Evolutionary conservation across 2,329 filamentous ascomycete genomes (phyloP).

Genomic region (Colletotrichum gigasporum): DNA sequence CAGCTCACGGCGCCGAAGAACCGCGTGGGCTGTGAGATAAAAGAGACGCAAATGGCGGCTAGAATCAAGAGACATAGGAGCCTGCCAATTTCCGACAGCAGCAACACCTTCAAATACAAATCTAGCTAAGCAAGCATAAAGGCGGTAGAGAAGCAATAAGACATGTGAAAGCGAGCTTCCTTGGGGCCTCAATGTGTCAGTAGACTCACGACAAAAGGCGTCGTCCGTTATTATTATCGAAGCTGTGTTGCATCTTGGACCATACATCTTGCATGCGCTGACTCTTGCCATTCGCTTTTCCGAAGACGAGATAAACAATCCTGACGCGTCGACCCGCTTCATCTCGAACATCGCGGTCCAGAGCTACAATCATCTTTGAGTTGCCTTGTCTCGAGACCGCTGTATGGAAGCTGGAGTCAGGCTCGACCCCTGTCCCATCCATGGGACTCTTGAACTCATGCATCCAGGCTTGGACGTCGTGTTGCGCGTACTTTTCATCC

Average conservation of each 20-base stretch:
- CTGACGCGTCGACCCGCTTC: slow-evolving; percentile 29
- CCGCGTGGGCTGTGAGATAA: too few relatives aligned
- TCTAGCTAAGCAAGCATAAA: too few relatives aligned
- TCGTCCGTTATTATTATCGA: background rate
- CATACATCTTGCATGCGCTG: background rate
- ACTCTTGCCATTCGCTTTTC: background rate
- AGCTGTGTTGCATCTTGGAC: background rate
- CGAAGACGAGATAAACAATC: background rate
- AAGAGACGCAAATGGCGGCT: too few relatives aligned
- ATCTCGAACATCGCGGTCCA: slow-evolving; percentile 2
- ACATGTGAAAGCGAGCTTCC: too few relatives aligned
- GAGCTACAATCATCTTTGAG: background rate
- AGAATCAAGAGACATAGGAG: too few relatives aligned
- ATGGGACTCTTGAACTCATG: background rate
- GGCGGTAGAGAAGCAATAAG: too few relatives aligned
- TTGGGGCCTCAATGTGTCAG: too few relatives aligned
- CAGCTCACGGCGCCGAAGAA: too few relatives aligned
- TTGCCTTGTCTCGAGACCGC: background rate
- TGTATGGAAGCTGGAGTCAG: background rate
- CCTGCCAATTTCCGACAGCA: too few relatives aligned
- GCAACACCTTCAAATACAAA: too few relatives aligned
- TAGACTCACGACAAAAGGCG: background rate
- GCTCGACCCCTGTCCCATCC: background rate
- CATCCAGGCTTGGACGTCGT: slow-evolving; percentile 1
- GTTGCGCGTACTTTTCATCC: background rate